These are phyloP conservation scores for Aspergillus quadrilineatus DNA, from an alignment of 2,329 filamentous ascomycete genomes.

Conservation along the genomic window DNA sequence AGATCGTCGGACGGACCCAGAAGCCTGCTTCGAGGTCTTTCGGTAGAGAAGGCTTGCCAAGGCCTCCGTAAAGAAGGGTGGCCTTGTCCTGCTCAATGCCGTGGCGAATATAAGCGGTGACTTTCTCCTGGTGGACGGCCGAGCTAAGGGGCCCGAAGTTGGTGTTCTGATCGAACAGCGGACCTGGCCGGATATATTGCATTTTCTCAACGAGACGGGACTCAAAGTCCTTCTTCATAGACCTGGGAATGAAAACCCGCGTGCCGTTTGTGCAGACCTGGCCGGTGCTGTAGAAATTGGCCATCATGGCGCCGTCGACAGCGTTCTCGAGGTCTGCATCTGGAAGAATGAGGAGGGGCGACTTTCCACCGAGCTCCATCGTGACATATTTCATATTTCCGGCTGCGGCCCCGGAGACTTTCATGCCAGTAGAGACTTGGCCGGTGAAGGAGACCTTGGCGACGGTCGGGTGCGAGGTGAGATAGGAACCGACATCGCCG, in stretches of 20 bases:
- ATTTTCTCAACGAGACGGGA: constrained; percentile 68
- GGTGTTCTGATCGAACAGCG: constrained; percentile 68
- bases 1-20: constrained; percentile 82
- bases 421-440: constrained; percentile 78
- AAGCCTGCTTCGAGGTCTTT: constrained; percentile 61
- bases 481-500: constrained; percentile 71
- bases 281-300: constrained; percentile 87
- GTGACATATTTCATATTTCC: constrained; percentile 85
- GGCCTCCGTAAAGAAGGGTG: constrained; percentile 70
- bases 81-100: constrained; percentile 73
- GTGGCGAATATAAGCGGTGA: constrained; percentile 71
- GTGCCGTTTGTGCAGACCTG: constrained; percentile 95
- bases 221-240: constrained; percentile 68
- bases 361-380: constrained; percentile 89
- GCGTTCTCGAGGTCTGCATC: constrained; percentile 76
- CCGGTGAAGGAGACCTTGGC: constrained; percentile 90
- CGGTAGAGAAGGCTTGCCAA: constrained; percentile 57
- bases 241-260: constrained; percentile 73
- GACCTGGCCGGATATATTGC: constrained; percentile 66
- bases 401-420: constrained; percentile 74
- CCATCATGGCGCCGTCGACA: constrained; percentile 89
- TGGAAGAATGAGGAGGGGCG: constrained; percentile 73
- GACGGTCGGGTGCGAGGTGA: constrained; percentile 70
- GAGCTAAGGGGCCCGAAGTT: constrained; percentile 86
- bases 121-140: constrained; percentile 71